phyloP scores from a whole-genome alignment of 306 rosid species.

The Leucaena leucocephala region DNA sequence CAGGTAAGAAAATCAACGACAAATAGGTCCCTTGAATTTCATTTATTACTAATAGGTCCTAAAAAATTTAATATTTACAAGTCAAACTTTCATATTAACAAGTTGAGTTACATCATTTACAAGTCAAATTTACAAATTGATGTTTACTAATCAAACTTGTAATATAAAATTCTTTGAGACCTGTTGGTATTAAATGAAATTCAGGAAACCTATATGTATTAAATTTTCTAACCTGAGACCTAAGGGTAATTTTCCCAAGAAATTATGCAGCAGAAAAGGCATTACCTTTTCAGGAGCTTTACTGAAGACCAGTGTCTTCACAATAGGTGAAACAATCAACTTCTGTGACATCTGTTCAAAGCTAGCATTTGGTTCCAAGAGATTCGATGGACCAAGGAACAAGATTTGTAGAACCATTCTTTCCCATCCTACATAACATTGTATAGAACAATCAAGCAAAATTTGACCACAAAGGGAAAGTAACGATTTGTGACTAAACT shows the following conservation, averaged over 20 bases:
- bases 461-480: constrained; percentile 28
- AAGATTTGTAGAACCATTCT: constrained; percentile 97
- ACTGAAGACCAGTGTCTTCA: constrained; percentile 88
- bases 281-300: constrained; percentile 94
- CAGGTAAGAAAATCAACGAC: background rate
- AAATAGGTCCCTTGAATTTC: background rate
- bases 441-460: constrained; percentile 18
- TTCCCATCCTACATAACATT: constrained; percentile 79
- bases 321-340: constrained; percentile 95
- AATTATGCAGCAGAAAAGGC: constrained; percentile 13
- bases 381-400: constrained; percentile 96
- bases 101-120: too few relatives aligned
- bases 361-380: constrained; percentile 86
- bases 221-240: background rate
- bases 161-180: background rate
- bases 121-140: too few relatives aligned
- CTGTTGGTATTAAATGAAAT: too few relatives aligned
- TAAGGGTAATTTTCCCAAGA: background rate
- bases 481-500: background rate
- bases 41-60: background rate
- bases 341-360: constrained; percentile 92
- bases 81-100: too few relatives aligned
- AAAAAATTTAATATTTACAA: background rate
- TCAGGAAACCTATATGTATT: background rate
- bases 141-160: too few relatives aligned